Evolutionary conservation across 2,329 filamentous ascomycete species (phyloP).

Genomic region (Botryotinia narcissicola): DNA sequence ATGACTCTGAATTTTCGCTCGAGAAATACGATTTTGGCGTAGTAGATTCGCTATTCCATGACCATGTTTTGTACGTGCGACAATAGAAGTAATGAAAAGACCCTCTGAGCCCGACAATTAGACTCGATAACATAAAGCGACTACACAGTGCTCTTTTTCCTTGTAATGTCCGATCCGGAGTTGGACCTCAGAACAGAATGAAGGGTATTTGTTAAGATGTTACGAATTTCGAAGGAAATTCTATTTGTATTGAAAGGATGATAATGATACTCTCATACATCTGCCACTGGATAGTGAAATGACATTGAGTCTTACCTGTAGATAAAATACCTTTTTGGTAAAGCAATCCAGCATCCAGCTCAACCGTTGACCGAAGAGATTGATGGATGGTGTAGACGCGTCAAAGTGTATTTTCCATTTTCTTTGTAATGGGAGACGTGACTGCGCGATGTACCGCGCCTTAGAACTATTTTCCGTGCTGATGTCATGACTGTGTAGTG

Average conservation of each 20-base stretch:
- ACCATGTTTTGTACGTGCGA: background rate
- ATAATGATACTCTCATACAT: background rate
- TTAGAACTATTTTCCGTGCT: background rate
- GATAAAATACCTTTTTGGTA: background rate
- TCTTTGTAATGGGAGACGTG: background rate
- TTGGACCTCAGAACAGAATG: background rate
- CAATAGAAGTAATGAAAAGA: background rate
- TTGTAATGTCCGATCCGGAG: background rate
- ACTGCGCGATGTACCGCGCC: background rate
- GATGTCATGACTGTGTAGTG: constrained; percentile 5
- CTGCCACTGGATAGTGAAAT: background rate
- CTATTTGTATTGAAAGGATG: background rate
- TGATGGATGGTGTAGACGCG: background rate
- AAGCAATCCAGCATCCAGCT: background rate
- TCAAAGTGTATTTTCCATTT: background rate
- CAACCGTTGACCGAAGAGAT: background rate
- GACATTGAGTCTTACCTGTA: background rate
- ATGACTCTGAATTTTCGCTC: constrained; percentile 29
- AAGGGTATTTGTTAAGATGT: background rate
- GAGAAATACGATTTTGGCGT: background rate
- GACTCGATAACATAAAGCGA: background rate
- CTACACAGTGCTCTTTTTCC: background rate
- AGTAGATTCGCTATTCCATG: background rate
- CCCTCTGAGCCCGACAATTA: background rate
- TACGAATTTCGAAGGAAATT: background rate